A percentile compares a stretch with the other conserved stretches of the same genome.
Evolutionary conservation across 257 asterid genomes (phyloP).

Genomic region (Plectranthus barbatus): DNA sequence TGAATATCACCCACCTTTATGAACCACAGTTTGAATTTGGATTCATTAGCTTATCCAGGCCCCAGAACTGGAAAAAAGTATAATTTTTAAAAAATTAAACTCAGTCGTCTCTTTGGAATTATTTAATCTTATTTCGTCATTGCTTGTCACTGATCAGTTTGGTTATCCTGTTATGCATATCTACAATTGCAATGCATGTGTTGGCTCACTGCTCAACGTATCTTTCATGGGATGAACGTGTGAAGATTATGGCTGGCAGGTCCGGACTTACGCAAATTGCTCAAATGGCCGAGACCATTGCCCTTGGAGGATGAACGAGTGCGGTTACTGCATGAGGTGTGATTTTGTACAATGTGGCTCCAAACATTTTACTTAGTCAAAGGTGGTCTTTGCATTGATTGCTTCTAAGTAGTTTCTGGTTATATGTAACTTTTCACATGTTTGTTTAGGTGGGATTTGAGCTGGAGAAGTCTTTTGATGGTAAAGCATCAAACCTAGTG

Average conservation of each 20-base stretch:
- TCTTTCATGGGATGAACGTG: neutral
- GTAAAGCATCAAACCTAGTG: conserved; percentile 85
- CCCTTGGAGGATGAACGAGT: conserved; percentile 96
- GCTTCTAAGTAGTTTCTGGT: neutral
- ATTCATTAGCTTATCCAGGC: neutral
- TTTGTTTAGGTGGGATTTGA: conserved; percentile 70
- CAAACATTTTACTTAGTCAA: neutral
- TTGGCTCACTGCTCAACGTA: neutral
- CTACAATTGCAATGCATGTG: neutral
- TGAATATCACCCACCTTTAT: neutral
- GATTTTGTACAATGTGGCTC: neutral
- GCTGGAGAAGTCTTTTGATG: conserved; percentile 82
- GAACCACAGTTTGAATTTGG: neutral
- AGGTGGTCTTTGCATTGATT: neutral
- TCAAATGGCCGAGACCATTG: conserved; percentile 85
- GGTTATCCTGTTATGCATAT: neutral
- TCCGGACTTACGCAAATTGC: conserved; percentile 72
- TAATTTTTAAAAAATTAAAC: neutral
- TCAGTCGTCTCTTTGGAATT: neutral
- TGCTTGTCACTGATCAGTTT: neutral
- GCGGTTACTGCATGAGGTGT: conserved; percentile 90
- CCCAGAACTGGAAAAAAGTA: neutral
- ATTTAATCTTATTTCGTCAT: neutral
- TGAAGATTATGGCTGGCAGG: conserved; percentile 42
- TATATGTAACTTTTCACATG: conserved; percentile 11